These are phyloP conservation scores for Solanum sejunctum DNA, from an alignment of 257 asterid species.

Conservation along the genomic window DNA sequence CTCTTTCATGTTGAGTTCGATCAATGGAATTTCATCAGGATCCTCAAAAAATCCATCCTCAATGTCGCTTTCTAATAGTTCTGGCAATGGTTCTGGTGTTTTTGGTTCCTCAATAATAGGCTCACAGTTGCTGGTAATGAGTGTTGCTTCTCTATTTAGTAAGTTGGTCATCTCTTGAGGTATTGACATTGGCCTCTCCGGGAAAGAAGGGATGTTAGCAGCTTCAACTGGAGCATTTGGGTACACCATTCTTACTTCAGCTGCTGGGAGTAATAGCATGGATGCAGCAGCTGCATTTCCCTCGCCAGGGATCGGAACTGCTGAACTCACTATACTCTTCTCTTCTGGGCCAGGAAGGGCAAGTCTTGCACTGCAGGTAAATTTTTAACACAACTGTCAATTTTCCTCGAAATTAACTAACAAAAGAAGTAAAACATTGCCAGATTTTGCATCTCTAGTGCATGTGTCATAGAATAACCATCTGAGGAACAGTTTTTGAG, in stretches of 20 bases:
- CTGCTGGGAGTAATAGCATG: slow-evolving; percentile 39
- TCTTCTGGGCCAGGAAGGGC: slow-evolving; percentile 31
- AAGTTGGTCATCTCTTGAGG: slow-evolving; percentile 31
- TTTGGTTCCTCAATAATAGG: slow-evolving; percentile 79
- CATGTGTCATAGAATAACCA: neutral
- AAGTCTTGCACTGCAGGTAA: slow-evolving; percentile 78
- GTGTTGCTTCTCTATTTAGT: slow-evolving; percentile 11
- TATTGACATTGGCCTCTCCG: slow-evolving; percentile 27
- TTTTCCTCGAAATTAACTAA: neutral
- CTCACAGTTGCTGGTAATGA: slow-evolving; percentile 22
- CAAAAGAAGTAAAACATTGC: neutral
- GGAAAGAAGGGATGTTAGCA: slow-evolving; percentile 10
- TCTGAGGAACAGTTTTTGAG: neutral
- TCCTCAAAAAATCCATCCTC: slow-evolving; percentile 79
- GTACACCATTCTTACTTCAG: slow-evolving; percentile 30
- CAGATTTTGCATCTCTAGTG: neutral
- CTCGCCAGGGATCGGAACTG: neutral
- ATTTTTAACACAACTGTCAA: neutral
- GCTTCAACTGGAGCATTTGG: slow-evolving; percentile 18
- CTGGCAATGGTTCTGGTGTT: slow-evolving; percentile 57
- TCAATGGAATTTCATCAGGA: slow-evolving; percentile 83
- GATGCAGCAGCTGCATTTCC: neutral
- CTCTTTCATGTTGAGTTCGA: slow-evolving; percentile 62
- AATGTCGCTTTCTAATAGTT: slow-evolving; percentile 52
- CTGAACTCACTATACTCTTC: slow-evolving; percentile 5